Evolutionary conservation across 371 early-diverging fungal genomes (phyloP).

Genomic region (Parasitella parasitica): DNA sequence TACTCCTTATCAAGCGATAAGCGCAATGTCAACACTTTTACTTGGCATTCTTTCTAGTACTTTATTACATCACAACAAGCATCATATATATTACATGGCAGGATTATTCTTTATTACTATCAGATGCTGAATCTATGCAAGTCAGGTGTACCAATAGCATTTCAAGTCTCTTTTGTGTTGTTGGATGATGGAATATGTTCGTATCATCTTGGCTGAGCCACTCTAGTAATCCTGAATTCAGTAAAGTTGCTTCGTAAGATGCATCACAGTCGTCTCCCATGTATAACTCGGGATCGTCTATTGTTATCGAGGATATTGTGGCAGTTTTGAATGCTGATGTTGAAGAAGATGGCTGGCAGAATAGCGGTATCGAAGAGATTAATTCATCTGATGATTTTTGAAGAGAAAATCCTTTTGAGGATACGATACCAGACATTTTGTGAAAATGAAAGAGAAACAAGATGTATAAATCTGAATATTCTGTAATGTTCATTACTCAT

Average conservation of each 20-base stretch:
- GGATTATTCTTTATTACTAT: background rate
- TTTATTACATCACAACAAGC: too few species aligned
- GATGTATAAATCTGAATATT: too few species aligned
- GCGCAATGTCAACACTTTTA: too few species aligned
- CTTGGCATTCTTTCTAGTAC: too few species aligned
- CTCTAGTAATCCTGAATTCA: constrained; percentile 29
- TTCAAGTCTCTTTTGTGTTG: constrained; percentile 3
- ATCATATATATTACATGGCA: too few species aligned
- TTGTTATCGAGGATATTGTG: background rate
- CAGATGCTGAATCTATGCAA: background rate
- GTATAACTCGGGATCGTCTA: constrained; percentile 23
- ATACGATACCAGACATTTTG: background rate
- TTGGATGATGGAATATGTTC: background rate
- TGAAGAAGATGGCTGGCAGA: background rate
- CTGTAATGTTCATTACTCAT: too few species aligned
- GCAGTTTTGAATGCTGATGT: constrained; percentile 4
- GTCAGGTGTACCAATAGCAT: constrained; percentile 13
- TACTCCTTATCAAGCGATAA: too few species aligned
- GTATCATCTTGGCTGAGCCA: constrained; percentile 18
- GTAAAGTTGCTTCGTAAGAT: constrained; percentile 26
- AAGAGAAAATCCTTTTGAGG: background rate
- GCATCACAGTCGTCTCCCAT: constrained; percentile 35
- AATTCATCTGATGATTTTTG: background rate
- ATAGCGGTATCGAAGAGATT: background rate
- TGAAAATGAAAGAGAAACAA: too few species aligned